These are phyloP conservation scores for Ensete ventricosum DNA, from an alignment of 176 grass and related monocot genomes.

Conservation along the genomic window DNA sequence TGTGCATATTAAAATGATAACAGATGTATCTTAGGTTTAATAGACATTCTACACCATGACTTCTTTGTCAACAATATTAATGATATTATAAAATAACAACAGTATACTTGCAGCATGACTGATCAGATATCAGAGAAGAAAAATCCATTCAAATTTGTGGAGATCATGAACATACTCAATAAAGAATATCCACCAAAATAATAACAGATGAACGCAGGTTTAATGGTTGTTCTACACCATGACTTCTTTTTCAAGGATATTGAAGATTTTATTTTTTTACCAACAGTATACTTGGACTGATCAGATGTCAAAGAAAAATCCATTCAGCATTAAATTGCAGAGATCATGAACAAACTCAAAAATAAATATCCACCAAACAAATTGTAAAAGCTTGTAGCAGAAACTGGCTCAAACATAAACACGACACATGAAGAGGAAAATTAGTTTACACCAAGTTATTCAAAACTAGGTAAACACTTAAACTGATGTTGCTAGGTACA, in stretches of 20 bases:
- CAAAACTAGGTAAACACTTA: not conserved
- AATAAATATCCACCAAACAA: not conserved
- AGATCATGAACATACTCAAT: not conserved
- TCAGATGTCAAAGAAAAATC: not conserved
- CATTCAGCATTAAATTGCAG: not conserved
- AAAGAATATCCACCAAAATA: not conserved
- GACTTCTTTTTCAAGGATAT: not conserved
- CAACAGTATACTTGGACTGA: not conserved
- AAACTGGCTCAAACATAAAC: too few species aligned
- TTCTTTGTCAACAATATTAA: not conserved
- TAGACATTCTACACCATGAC: not conserved
- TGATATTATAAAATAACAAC: not conserved
- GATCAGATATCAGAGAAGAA: not conserved
- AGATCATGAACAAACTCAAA: too few species aligned
- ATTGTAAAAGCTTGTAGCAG: too few species aligned
- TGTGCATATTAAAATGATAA: not conserved
- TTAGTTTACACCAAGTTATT: too few species aligned
- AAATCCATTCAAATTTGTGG: not conserved
- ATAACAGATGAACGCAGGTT: not conserved
- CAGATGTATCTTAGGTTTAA: not conserved
- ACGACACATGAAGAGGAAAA: too few species aligned
- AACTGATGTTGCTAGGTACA: not conserved
- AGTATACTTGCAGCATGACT: not conserved
- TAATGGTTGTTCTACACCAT: not conserved
- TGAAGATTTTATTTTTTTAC: not conserved